Evolutionary conservation across 768 basidiomycete species (phyloP).

Genomic region (Exidia glandulosa): DNA sequence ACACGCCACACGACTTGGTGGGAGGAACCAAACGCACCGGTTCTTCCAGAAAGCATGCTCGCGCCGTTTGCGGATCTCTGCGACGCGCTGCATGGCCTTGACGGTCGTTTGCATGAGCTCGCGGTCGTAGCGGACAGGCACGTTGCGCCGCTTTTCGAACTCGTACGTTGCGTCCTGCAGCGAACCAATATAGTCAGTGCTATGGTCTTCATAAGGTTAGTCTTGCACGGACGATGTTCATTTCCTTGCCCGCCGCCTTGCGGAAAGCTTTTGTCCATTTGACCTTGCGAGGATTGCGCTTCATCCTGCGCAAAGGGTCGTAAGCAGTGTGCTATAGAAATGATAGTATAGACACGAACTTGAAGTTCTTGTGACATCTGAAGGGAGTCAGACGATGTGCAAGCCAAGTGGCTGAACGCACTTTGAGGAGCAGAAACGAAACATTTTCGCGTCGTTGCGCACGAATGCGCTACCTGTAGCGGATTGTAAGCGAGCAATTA

Average conservation of each 20-base stretch:
- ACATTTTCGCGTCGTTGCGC: conserved; percentile 95
- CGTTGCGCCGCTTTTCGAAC: conserved; percentile 97
- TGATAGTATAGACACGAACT: conserved; percentile 38
- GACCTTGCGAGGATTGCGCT: conserved; percentile 97
- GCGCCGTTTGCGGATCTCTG: conserved; percentile 81
- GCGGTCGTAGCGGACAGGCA: conserved; percentile 94
- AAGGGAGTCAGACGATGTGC: conserved; percentile 2
- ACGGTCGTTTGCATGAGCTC: conserved; percentile 87
- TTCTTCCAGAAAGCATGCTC: conserved; percentile 96
- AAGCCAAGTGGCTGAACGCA: conserved; percentile 26
- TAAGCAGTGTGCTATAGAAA: not conserved
- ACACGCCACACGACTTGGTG: not conserved
- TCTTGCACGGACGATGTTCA: conserved; percentile 76
- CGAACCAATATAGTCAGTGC: not conserved
- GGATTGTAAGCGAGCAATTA: not conserved
- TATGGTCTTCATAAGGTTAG: not conserved
- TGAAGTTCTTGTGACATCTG: conserved; percentile 99
- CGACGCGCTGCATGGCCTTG: conserved; percentile 91
- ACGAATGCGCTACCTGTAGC: conserved; percentile 81
- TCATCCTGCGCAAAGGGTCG: conserved; percentile 56
- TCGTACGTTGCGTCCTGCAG: conserved; percentile 91
- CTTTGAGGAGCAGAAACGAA: conserved; percentile 97
- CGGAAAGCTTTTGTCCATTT: conserved; percentile 99
- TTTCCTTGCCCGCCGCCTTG: conserved; percentile 97
- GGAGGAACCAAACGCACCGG: conserved; percentile 33